Evolutionary conservation across 2,329 filamentous ascomycete species (phyloP), one percentile per base, ranked within the genome.

Genomic region (Claviceps arundinis): DNA sequence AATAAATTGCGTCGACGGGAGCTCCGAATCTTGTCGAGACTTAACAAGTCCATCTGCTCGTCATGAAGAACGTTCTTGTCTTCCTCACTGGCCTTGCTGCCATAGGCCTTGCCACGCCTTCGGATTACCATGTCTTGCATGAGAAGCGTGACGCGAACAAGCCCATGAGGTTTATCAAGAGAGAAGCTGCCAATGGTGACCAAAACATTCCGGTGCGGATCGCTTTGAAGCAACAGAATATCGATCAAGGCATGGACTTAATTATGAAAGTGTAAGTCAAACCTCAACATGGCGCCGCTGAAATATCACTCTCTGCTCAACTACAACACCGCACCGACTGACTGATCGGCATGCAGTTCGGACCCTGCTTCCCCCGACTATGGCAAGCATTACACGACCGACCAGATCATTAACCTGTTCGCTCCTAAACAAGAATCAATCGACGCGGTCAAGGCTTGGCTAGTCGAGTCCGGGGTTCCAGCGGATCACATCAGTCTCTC

Each of bases 371-470:
- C 72, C 5, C 58, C 66, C 16, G 65, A 67, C 37, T 76, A 75
- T 56, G 73, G 73, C 50, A 67, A 69, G 52, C 72, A 76, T 61
- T 75, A 72, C 70, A 68, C 69, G 5, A 57, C 66, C 2, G 62
- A 71, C 30, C 62, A 74, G 57, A 62, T 76, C 2, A 62, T 67
- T 8, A 65, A 70, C 13, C 70, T 66, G 49, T 76, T 75, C 61
- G 65, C 71, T 8, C 68, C 70, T 0, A 58, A 56, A 14, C 56
- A 65, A 6, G 71, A 77, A 43, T 66, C 74, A 5, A 70, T 81
- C 3, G 65, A 72, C 16, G 64, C 71, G 1, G 74, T 81, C 34
- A 71, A 71, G 58, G 58, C 67, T 8, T 83, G 79, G 79, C 69
- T 82, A 16, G 62, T 68, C 22, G 61, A 64, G 5, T 70, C 73